Evolutionary conservation across 805 yeast species (phyloP), one percentile per base, ranked within the genome.

Genomic region (Clavispora asparagi): DNA sequence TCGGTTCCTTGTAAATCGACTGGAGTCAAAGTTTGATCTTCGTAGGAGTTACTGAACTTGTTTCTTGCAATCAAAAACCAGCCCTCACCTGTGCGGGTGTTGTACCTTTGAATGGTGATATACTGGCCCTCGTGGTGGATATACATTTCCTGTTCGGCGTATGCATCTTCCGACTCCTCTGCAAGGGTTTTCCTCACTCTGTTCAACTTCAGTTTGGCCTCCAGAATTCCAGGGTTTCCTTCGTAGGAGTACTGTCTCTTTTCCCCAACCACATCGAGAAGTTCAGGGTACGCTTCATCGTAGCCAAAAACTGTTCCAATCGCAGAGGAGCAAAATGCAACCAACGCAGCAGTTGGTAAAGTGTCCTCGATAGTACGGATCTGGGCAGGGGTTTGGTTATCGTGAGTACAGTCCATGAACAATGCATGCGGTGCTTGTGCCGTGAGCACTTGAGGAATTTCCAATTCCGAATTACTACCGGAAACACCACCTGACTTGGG

Each of bases 361-460:
- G 98, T 91, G 59, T 92, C 99, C 60, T 91, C 97, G 1, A 88
- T 85, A 0, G 97, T 90, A 61, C 98, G 80, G 66, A 86, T 89
- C 56, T 92, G 95, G 38, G 75, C 77, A 1, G 97, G 96, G 17
- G 82, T 84, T 66, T 90, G 94, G 60, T 92, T 92, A 64, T 92
- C 99, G 63, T 92, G 99, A 1, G 98, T 91, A 59, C 97, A 92
- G 61, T 94, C 98, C 97, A 94, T 92, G 56, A 92, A 85, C 56
- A 94, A 71, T 0, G 98, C 97, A 67, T 90, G 97, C 4, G 96
- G 95, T n/a, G 83, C 81, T 39, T 83, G 78, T 4, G 84, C 74
- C 1, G 82, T 73, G 40, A 92, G 72, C 9, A 79, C 71, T 53
- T 75, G 76, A 2, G 95, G 92, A 41, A 87, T 75, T 49, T 81